Conservation (phyloP, 1,139 yeast species). For the Kluyveromyces marxianus region DNA sequence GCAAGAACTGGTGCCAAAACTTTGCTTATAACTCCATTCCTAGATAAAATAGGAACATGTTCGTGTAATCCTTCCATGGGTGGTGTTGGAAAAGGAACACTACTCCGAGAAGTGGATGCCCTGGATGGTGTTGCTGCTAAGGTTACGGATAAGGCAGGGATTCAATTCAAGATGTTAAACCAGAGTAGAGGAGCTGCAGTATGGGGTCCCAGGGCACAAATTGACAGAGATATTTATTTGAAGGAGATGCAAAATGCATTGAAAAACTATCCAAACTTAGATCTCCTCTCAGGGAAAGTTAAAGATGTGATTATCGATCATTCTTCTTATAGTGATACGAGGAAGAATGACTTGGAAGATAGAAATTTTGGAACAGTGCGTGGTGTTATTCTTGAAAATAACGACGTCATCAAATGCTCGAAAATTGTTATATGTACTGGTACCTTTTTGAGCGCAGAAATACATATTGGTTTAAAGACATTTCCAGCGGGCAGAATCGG, state of each 20-base stretch:
- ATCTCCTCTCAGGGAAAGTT: slow-evolving; percentile 58
- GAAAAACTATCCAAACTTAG: slow-evolving; percentile 49
- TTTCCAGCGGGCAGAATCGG: slow-evolving; percentile 93
- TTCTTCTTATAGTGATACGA: not conserved
- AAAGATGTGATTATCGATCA: slow-evolving; percentile 71
- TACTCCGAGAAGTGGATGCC: slow-evolving; percentile 90
- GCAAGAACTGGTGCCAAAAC: slow-evolving; percentile 78
- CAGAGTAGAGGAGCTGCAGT: slow-evolving; percentile 93
- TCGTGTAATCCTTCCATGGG: slow-evolving; percentile 98
- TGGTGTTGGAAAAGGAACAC: slow-evolving; percentile 95
- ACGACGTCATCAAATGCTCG: slow-evolving; percentile 49
- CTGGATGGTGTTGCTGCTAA: slow-evolving; percentile 84
- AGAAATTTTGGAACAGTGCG: slow-evolving; percentile 40
- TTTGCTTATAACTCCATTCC: slow-evolving; percentile 67
- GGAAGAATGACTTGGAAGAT: slow-evolving; percentile 30
- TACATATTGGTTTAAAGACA: slow-evolving; percentile 75
- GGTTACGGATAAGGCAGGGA: slow-evolving; percentile 87
- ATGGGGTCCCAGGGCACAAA: slow-evolving; percentile 98
- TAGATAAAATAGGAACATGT: slow-evolving; percentile 79
- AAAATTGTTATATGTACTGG: slow-evolving; percentile 91
- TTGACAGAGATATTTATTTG: slow-evolving; percentile 75
- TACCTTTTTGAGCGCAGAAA: slow-evolving; percentile 89
- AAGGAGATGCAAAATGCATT: slow-evolving; percentile 72
- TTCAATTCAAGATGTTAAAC: slow-evolving; percentile 82
- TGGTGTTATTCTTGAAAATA: slow-evolving; percentile 71